Base-by-base conservation (phyloP, 2,329 filamentous ascomycete species). In the Cyphellophora europaea region DNA sequence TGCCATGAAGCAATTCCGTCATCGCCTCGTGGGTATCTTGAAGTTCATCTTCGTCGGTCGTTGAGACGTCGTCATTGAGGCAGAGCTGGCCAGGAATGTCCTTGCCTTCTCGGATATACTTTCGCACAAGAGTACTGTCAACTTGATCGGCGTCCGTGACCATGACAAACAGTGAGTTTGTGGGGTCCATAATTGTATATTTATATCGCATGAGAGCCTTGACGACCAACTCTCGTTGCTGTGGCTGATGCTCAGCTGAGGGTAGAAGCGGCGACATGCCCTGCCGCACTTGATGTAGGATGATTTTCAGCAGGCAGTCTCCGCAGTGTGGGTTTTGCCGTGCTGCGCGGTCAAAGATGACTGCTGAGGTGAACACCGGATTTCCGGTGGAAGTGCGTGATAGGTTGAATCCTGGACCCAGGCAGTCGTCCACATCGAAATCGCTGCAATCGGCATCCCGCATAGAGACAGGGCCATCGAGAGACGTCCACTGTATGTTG, bases 31-130 rank as follows among this genome's bases (percentile, higher is more conserved):
- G 32, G 13, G 25, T 35, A 11, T 28, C 21, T 13, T 13, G 19
- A 15, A 35, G 32, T 21, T 35, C 32, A 10, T 15, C 14, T 17
- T 32, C 28, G 12, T 37, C 35, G 11, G 17, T 27, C 11, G 35
- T 37, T 17, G 18, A 27, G 10, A 37, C 35, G 19, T 37, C 35
- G 19, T 37, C 35, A 30, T 37, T 37, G 18, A 37, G 27, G 27
- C 35, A 37, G 19, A 33, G 21, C 16, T 37, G 35, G 11, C 35
- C 35, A 5, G 32, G 32, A 11, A 37, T 14, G 3, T 32, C 16
- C 19, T 25, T 37, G 18, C 28, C 23, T n/a, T 30, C 12, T 17
- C 30, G 19, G 14, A 37, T 6, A 16, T 23, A 33, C 28, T 31
- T 25, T 19, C 32, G 18, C 6, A 27, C 14, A 6, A 37, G 30